Evolutionary conservation across 2,329 filamentous ascomycete genomes (phyloP).

Genomic region (Pseudogymnoascus sp.): DNA sequence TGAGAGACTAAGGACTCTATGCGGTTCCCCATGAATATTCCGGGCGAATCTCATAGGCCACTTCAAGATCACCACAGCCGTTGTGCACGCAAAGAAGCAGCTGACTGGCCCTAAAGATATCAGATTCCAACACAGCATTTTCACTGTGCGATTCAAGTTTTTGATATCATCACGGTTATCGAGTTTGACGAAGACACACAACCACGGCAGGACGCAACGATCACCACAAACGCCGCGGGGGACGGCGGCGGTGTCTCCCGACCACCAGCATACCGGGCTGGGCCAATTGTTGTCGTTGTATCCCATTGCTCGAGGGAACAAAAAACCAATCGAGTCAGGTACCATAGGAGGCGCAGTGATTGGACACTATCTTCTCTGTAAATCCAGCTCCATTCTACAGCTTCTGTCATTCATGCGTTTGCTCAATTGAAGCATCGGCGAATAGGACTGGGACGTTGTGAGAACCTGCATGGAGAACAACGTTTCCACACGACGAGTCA

Average conservation of each 20-base stretch:
- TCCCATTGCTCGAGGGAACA: background rate
- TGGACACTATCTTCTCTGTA: background rate
- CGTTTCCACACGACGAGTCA: background rate
- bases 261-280: background rate
- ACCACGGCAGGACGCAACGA: background rate
- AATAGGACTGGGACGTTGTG: background rate
- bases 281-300: background rate
- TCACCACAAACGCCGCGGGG: background rate
- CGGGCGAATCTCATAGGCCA: background rate
- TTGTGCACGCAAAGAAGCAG: background rate
- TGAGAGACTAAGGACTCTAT: background rate
- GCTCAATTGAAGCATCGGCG: background rate
- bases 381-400: background rate
- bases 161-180: background rate
- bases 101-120: background rate
- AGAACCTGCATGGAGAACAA: background rate
- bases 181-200: conserved; percentile 1
- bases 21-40: background rate
- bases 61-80: background rate
- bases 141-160: background rate
- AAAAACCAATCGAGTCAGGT: background rate
- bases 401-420: background rate
- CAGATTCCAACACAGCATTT: background rate
- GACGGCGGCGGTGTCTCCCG: background rate
- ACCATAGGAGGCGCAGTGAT: background rate